phyloP scores from a whole-genome alignment of 179 eudicot species.

The Actinidia polygama region DNA sequence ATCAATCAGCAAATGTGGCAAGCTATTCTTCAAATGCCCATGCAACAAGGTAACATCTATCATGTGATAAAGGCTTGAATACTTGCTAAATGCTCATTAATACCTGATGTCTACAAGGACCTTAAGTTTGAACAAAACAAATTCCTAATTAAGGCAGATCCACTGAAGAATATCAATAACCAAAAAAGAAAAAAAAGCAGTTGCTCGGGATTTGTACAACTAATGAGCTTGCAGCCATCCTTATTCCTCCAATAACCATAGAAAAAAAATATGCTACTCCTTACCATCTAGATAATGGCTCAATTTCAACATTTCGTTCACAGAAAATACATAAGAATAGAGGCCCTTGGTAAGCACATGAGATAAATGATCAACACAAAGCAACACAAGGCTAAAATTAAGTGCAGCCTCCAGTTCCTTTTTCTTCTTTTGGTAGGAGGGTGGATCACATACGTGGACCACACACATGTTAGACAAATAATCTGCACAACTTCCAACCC shows the following conservation, averaged over 20 bases:
- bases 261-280: background rate
- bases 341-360: background rate
- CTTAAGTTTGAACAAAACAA: conserved; percentile 8
- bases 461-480: background rate
- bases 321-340: background rate
- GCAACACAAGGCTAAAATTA: background rate
- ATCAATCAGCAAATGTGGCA: background rate
- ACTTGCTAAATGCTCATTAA: background rate
- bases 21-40: conserved; percentile 6
- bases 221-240: background rate
- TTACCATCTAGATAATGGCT: background rate
- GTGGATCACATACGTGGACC: background rate
- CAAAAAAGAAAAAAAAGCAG: background rate
- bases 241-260: conserved; percentile 4
- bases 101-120: background rate
- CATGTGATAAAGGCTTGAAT: background rate
- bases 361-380: background rate
- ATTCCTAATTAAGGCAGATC: background rate
- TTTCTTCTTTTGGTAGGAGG: background rate
- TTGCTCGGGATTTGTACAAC: background rate
- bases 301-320: background rate
- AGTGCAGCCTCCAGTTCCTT: background rate
- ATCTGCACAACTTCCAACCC: background rate
- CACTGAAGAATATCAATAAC: background rate
- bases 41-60: background rate